These are phyloP conservation scores for Solioccasus polychromus DNA, from an alignment of 768 basidiomycete species.

Conservation along the genomic window DNA sequence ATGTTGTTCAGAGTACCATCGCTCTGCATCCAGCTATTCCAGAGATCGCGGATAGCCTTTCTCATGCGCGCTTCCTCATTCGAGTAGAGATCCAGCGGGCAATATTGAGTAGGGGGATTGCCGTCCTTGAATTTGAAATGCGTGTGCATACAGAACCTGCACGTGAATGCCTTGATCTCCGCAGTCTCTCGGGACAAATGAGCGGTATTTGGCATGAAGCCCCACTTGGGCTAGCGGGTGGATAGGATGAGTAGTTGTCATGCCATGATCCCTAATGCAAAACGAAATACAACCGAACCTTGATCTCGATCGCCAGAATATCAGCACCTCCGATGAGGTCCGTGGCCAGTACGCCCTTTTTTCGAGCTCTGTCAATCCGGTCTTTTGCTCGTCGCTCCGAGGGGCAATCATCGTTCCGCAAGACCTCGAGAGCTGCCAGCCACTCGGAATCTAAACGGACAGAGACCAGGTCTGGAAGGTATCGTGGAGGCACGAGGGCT, in stretches of 20 bases:
- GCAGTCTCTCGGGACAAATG: conserved; percentile 61
- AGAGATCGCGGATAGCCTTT: conserved; percentile 67
- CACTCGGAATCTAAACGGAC: conserved; percentile 50
- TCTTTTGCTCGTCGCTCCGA: conserved; percentile 51
- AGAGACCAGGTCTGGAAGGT: conserved; percentile 56
- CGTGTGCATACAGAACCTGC: conserved; percentile 91
- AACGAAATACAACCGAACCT: conserved; percentile 49
- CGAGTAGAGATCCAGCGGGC: conserved; percentile 91
- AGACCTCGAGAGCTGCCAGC: conserved; percentile 51
- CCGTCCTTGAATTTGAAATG: conserved; percentile 42
- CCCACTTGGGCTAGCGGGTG: conserved; percentile 87
- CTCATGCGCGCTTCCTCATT: conserved; percentile 54
- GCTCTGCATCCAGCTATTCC: conserved; percentile 67
- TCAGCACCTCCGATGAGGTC: conserved; percentile 69
- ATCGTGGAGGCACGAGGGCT: conserved; percentile 55
- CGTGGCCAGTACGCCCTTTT: conserved; percentile 70
- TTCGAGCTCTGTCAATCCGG: conserved; percentile 52
- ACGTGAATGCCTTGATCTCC: conserved; percentile 63
- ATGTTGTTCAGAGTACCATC: conserved; percentile 77
- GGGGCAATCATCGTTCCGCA: conserved; percentile 55
- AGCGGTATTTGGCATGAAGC: conserved; percentile 68
- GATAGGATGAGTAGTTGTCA: conserved; percentile 1
- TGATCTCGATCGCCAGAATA: conserved; percentile 79
- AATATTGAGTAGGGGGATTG: conserved; percentile 51
- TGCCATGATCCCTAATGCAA: background rate